These are phyloP conservation scores for Ganoderma sinense DNA, from an alignment of 1,284 basidiomycete species.

Conservation along the genomic window DNA sequence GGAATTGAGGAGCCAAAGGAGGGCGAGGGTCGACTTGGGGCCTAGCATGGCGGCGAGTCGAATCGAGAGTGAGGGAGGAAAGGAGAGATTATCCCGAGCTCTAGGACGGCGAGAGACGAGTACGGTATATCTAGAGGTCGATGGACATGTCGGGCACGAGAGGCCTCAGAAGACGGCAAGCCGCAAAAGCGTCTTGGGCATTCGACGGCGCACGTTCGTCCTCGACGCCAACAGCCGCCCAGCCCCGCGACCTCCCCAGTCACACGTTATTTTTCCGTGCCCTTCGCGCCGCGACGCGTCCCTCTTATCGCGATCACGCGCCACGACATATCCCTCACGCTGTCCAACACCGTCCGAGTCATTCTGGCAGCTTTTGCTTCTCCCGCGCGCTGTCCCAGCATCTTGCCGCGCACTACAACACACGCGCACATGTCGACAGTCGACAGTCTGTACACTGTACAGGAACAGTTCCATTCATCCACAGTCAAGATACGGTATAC, in stretches of 20 bases:
- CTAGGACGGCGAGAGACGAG: constrained; percentile 24
- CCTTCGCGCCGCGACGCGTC: constrained; percentile 11
- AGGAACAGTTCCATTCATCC: constrained; percentile 7
- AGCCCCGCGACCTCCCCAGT: not conserved
- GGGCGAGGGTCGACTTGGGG: constrained; percentile 25
- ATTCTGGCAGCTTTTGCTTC: not conserved
- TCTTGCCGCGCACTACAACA: not conserved
- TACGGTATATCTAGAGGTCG: constrained; percentile 34
- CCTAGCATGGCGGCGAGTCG: constrained; percentile 30
- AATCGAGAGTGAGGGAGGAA: not conserved
- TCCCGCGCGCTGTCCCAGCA: not conserved
- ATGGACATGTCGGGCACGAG: constrained; percentile 21
- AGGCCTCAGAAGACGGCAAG: constrained; percentile 10
- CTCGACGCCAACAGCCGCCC: not conserved
- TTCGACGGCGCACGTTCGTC: constrained; percentile 43
- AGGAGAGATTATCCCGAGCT: constrained; percentile 22
- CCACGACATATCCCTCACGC: not conserved
- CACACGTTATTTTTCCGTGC: constrained; percentile 5
- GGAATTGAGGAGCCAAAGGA: constrained; percentile 21
- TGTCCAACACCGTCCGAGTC: not conserved
- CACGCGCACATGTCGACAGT: too few relatives aligned
- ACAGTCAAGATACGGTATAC: constrained; percentile 14
- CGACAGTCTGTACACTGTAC: not conserved
- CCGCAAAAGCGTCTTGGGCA: constrained; percentile 1
- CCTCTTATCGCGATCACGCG: not conserved